phyloP scores from a whole-genome alignment of 805 yeast species.

The Candida tammaniensis region DNA sequence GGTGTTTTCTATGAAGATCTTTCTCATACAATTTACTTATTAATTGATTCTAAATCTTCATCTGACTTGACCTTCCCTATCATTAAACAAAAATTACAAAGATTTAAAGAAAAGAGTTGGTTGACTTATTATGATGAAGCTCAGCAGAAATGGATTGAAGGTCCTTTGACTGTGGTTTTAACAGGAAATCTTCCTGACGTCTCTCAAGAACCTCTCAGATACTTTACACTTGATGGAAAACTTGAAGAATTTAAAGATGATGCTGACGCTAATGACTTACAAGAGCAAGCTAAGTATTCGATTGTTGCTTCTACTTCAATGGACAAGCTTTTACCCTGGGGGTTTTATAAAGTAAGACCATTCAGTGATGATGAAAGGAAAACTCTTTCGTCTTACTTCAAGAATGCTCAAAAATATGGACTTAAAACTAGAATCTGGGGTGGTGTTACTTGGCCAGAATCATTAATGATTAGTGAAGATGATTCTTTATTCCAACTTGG shows the following conservation, averaged over 20 bases:
- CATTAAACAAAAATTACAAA: constrained; percentile 45
- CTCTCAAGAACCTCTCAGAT: constrained; percentile 20
- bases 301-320: constrained; percentile 46
- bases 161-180: constrained; percentile 60
- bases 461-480: constrained; percentile 46
- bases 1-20: constrained; percentile 42
- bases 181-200: constrained; percentile 62
- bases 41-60: constrained; percentile 61
- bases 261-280: constrained; percentile 20
- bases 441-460: constrained; percentile 62
- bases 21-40: constrained; percentile 51
- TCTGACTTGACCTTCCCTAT: constrained; percentile 46
- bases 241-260: constrained; percentile 29
- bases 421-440: constrained; percentile 68
- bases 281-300: constrained; percentile 25
- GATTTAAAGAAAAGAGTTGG: constrained; percentile 47
- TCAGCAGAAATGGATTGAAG: constrained; percentile 31
- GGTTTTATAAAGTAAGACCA: constrained; percentile 24
- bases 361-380: constrained; percentile 35
- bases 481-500: constrained; percentile 45
- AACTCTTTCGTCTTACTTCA: constrained; percentile 23
- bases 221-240: constrained; percentile 54
- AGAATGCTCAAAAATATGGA: constrained; percentile 46
- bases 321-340: constrained; percentile 20
- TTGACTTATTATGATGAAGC: constrained; percentile 47